Conservation (phyloP, 352 stramenopile species). For the Paralagenidium karlingii region DNA sequence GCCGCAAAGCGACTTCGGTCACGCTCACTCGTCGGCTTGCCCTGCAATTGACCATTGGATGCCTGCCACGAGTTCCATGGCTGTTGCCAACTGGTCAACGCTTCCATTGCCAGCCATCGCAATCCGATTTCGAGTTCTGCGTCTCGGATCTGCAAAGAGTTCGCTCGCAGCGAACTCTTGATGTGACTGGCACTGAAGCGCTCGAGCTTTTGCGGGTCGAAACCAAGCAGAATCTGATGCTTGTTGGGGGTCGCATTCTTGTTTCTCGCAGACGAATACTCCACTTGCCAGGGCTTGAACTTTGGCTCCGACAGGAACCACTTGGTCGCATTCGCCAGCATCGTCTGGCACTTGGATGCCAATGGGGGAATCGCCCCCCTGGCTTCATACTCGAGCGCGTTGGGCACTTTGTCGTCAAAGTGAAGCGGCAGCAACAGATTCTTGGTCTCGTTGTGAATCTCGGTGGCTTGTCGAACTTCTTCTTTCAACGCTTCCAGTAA, state of each 20-base stretch:
- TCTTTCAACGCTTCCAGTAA: constrained; percentile 46
- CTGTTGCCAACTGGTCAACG: constrained; percentile 28
- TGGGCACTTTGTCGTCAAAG: constrained; percentile 21
- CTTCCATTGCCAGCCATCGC: constrained; percentile 29
- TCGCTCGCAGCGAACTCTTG: constrained; percentile 6
- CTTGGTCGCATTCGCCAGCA: neutral
- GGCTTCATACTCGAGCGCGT: constrained; percentile 20
- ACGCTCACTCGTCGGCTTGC: too few species aligned
- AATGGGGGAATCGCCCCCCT: neutral
- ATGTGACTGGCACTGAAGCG: constrained; percentile 10
- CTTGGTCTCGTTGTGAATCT: constrained; percentile 9
- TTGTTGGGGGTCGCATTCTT: constrained; percentile 26
- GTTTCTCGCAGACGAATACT: constrained; percentile 23
- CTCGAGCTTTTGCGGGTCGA: constrained; percentile 22
- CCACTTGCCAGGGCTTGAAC: constrained; percentile 29
- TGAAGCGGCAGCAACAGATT: constrained; percentile 6
- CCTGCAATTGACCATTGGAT: too few species aligned
- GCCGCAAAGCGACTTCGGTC: too few species aligned
- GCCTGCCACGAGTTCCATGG: constrained; percentile 9
- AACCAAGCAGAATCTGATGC: constrained; percentile 24
- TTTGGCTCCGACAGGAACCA: constrained; percentile 16
- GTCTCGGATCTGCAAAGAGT: constrained; percentile 15
- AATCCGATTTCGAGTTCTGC: constrained; percentile 33
- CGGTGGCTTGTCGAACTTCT: constrained; percentile 42
- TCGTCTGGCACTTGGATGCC: neutral